A percentile compares a stretch with the other conserved stretches of the same genome.
Conservation (phyloP, 2,329 filamentous ascomycete species). For the Pyricularia sp. region DNA sequence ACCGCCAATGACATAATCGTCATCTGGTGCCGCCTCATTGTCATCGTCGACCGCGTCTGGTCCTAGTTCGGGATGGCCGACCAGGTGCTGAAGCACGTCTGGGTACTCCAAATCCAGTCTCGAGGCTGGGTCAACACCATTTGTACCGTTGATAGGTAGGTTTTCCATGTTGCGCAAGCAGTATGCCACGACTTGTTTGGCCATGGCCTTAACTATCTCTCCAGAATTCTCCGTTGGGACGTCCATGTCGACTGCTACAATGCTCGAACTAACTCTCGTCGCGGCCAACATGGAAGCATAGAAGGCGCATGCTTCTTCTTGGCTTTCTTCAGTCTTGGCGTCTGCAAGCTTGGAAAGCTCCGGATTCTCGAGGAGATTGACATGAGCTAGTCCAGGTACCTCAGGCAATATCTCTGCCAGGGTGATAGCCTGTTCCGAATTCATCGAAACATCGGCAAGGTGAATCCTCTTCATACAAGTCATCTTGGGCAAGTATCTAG, state of each 20-base stretch:
- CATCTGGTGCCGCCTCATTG: slow-evolving; percentile 65
- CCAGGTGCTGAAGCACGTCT: slow-evolving; percentile 77
- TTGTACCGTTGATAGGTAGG: slow-evolving; percentile 46
- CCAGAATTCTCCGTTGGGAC: slow-evolving; percentile 73
- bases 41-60: slow-evolving; percentile 47
- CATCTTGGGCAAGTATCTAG: slow-evolving; percentile 69
- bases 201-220: slow-evolving; percentile 84
- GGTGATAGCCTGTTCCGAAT: slow-evolving; percentile 80
- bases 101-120: slow-evolving; percentile 44
- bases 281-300: slow-evolving; percentile 89
- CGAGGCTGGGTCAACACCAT: slow-evolving; percentile 26
- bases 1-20: slow-evolving; percentile 92
- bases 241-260: slow-evolving; percentile 89
- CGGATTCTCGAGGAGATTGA: slow-evolving; percentile 78
- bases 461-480: slow-evolving; percentile 73
- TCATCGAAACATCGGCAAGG: slow-evolving; percentile 74
- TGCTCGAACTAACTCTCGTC: slow-evolving; percentile 68
- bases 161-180: slow-evolving; percentile 85
- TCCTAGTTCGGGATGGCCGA: slow-evolving; percentile 54
- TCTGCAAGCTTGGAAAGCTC: slow-evolving; percentile 61
- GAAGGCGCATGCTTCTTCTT: slow-evolving; percentile 89
- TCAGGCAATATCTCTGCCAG: slow-evolving; percentile 87
- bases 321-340: slow-evolving; percentile 66
- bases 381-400: slow-evolving; percentile 68
- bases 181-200: slow-evolving; percentile 91